These are phyloP conservation scores for Phytophthora pinifolia DNA, from an alignment of 352 stramenopile genomes.

Conservation along the genomic window DNA sequence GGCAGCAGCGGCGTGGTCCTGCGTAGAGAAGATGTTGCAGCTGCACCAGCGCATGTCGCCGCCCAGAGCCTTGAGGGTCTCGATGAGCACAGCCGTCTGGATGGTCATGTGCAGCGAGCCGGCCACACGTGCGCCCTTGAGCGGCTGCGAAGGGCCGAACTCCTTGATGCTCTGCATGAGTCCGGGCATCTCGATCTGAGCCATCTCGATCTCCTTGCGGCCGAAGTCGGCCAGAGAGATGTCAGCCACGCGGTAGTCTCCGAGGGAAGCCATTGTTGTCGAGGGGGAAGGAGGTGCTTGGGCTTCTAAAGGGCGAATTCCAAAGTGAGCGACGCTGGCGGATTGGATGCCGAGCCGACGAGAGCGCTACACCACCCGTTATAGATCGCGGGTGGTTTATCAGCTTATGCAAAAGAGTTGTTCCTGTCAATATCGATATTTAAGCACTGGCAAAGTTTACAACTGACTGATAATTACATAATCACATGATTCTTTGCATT, in stretches of 20 bases:
- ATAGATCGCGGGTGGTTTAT: slow-evolving; percentile 7
- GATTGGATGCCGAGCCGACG: no score
- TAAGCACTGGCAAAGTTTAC: no score
- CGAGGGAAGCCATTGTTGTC: slow-evolving; percentile 55
- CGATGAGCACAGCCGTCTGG: slow-evolving; percentile 98
- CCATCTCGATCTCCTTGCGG: slow-evolving; percentile 98
- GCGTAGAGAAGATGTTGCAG: slow-evolving; percentile 99
- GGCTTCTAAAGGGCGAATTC: slow-evolving; percentile 19
- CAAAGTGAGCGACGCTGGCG: slow-evolving; percentile 21
- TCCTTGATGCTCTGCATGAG: slow-evolving; percentile 97
- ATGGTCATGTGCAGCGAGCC: slow-evolving; percentile 99
- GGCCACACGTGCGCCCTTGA: slow-evolving; percentile 92
- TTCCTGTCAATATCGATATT: neutral
- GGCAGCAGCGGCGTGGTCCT: slow-evolving; percentile 97
- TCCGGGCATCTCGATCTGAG: slow-evolving; percentile 98
- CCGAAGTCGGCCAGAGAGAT: slow-evolving; percentile 98
- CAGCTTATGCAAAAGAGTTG: neutral
- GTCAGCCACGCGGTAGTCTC: slow-evolving; percentile 92
- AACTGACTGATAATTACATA: no score
- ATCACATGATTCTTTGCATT: neutral
- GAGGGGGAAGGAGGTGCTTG: slow-evolving; percentile 5
- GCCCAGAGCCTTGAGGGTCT: slow-evolving; percentile 96
- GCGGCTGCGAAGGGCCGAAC: slow-evolving; percentile 85
- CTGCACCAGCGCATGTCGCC: slow-evolving; percentile 98
- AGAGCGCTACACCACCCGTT: no score